phyloP scores from a whole-genome alignment of 495 filamentous ascomycete genomes.

The Umbilicaria muhlenbergii region DNA sequence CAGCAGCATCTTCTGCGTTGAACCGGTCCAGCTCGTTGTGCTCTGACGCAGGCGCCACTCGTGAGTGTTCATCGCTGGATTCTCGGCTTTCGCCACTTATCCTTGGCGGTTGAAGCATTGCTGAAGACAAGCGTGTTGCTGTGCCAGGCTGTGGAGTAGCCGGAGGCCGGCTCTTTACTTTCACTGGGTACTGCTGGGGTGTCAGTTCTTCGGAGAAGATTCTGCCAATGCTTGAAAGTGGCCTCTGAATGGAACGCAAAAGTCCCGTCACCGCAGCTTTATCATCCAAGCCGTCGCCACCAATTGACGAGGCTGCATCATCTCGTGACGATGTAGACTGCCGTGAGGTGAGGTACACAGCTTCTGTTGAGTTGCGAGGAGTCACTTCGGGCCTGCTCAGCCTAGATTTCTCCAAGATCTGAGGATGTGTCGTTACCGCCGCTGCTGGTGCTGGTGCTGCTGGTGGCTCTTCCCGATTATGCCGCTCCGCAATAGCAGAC shows the following conservation, averaged over 20 bases:
- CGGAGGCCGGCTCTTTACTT: constrained; percentile 27
- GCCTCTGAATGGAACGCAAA: constrained; percentile 79
- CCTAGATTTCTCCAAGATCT: constrained; percentile 45
- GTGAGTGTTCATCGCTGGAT: constrained; percentile 26
- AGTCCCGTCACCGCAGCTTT: constrained; percentile 71
- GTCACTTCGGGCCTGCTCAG: constrained; percentile 36
- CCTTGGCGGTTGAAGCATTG: constrained; percentile 34
- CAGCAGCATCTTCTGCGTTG: constrained; percentile 76
- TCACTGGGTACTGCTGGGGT: constrained; percentile 13
- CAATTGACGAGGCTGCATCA: constrained; percentile 22
- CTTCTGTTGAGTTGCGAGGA: constrained; percentile 38
- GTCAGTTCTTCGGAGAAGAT: constrained; percentile 79
- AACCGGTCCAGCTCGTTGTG: constrained; percentile 16
- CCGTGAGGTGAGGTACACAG: constrained; percentile 32
- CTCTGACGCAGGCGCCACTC: constrained; percentile 17
- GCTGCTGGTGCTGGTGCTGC: constrained; percentile 24
- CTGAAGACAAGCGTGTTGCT: constrained; percentile 43
- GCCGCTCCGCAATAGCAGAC: constrained; percentile 86
- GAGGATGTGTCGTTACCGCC: constrained; percentile 14
- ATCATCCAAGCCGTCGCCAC: constrained; percentile 45
- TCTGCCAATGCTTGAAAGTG: constrained; percentile 85
- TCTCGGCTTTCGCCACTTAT: constrained; percentile 28
- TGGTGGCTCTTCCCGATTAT: constrained; percentile 36
- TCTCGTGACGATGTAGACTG: constrained; percentile 24
- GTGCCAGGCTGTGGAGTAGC: constrained; percentile 39